A percentile compares a stretch with the other conserved stretches of the same genome.
Evolutionary conservation across 2,329 filamentous ascomycete genomes (phyloP).

Genomic region (Fusarium paranaense): DNA sequence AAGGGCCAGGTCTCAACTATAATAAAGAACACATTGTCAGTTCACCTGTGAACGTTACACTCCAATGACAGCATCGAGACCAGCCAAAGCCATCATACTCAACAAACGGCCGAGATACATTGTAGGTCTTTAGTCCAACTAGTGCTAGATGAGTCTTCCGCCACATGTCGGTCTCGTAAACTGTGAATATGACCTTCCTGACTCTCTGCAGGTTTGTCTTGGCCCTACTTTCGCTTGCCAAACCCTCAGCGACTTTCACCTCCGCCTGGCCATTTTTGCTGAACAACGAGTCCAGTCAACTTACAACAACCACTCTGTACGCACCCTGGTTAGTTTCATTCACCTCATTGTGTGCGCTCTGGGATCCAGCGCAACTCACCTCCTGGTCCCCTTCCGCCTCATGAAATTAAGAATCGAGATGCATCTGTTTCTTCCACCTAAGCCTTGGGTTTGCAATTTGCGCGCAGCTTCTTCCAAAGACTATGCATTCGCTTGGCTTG

Average conservation of each 20-base stretch:
- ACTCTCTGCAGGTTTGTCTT: no score
- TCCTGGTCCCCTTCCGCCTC: background rate
- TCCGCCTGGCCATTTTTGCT: background rate
- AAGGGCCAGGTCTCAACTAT: no score
- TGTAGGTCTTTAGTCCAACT: background rate
- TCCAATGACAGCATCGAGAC: no score
- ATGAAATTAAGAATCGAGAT: background rate
- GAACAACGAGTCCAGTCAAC: background rate
- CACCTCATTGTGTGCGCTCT: background rate
- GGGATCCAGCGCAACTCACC: background rate
- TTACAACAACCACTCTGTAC: background rate
- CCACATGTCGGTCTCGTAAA: background rate
- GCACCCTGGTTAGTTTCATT: background rate
- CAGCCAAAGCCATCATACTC: no score
- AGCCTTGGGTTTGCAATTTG: background rate
- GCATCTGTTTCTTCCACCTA: background rate
- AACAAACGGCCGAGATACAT: background rate
- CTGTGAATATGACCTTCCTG: no score
- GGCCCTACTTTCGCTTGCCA: background rate
- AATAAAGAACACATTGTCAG: no score
- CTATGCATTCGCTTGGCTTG: slow-evolving; percentile 26
- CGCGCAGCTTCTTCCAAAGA: slow-evolving; percentile 21
- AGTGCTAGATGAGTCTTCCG: background rate
- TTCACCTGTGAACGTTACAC: no score
- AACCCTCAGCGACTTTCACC: background rate